Conservation (phyloP, 1,284 basidiomycete species). For the Irpex lacteus region DNA sequence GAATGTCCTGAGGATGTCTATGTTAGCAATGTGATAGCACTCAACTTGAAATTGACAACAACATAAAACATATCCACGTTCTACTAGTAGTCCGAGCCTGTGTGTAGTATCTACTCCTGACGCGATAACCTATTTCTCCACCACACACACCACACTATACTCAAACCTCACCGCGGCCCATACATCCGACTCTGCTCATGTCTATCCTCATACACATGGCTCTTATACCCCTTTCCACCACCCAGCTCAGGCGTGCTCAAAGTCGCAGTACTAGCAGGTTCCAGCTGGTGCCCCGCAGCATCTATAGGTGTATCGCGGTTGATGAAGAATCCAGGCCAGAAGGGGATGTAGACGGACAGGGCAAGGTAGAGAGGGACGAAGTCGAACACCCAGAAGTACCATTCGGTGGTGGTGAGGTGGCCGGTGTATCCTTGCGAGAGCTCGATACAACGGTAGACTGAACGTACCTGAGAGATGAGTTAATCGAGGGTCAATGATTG, state of each 20-base stretch:
- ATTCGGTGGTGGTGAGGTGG: constrained; percentile 49
- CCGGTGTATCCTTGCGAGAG: constrained; percentile 64
- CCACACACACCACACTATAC: too few relatives aligned
- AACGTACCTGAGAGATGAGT: constrained; percentile 48
- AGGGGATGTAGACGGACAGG: constrained; percentile 48
- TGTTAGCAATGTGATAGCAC: too few relatives aligned
- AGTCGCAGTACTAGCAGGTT: neutral
- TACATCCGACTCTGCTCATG: neutral
- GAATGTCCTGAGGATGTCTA: too few relatives aligned
- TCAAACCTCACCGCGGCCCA: neutral
- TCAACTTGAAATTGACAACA: too few relatives aligned
- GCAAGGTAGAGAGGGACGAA: constrained; percentile 64
- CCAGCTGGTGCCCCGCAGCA: neutral
- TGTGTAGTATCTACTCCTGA: too few relatives aligned
- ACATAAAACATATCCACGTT: too few relatives aligned
- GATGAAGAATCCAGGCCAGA: constrained; percentile 62
- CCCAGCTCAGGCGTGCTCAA: neutral
- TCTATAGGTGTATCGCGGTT: neutral
- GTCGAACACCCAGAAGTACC: constrained; percentile 65
- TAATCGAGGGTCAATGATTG: neutral
- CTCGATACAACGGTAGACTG: constrained; percentile 64
- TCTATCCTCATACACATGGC: neutral
- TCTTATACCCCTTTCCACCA: neutral
- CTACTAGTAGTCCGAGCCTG: too few relatives aligned
- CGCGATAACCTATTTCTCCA: too few relatives aligned